Base-by-base conservation (phyloP, 2,329 filamentous ascomycete species). In the Hypoxylon sp. region DNA sequence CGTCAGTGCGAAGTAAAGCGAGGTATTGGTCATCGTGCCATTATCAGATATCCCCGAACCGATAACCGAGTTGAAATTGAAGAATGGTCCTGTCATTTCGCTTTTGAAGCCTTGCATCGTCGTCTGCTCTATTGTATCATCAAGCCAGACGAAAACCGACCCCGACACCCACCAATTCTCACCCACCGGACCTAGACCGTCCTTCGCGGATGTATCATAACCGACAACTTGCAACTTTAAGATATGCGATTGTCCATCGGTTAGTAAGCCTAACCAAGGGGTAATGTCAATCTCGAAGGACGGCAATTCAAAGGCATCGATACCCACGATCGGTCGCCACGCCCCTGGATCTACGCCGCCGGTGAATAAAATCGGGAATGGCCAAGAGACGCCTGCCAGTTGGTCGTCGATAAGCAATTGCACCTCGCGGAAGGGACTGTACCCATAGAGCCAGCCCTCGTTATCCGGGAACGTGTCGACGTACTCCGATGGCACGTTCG, bases 211-310 rank as follows among this genome's bases (percentile, higher is more conserved):
- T 84, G 2, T 69, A 76, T 68, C 63, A 12, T 52, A 66, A 1
- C 63, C 62, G 2, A 65, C 60, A 11, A 66, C 61, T 3, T 48
- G 53, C 5, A 66, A 29, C 20, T 60, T 38, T 19, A 66, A 62
- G 7, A n/a, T 57, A 42, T 88, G 83, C 8, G 74, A 58, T 4
- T 72, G 60, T 2, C 79, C 80, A 57, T 87, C 80, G 41, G 76
- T 80, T 2, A 89, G 70, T 2, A 82, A 36, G 0, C 82, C 78
- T 3, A 89, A 70, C 70, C 82, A 88, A 0, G 85, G 82, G 3
- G 86, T 84, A 27, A 89, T 81, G 56, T 89, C 86, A 42, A 89
- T 84, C 62, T 89, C 84, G 45, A 86, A 81, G 55, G 87, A 82
- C 26, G 79, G 77, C 13, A 89, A 71, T 63, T 89, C 86, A 62